Evolutionary conservation across 768 basidiomycete species (phyloP).

Genomic region (Podaxis rugospora): DNA sequence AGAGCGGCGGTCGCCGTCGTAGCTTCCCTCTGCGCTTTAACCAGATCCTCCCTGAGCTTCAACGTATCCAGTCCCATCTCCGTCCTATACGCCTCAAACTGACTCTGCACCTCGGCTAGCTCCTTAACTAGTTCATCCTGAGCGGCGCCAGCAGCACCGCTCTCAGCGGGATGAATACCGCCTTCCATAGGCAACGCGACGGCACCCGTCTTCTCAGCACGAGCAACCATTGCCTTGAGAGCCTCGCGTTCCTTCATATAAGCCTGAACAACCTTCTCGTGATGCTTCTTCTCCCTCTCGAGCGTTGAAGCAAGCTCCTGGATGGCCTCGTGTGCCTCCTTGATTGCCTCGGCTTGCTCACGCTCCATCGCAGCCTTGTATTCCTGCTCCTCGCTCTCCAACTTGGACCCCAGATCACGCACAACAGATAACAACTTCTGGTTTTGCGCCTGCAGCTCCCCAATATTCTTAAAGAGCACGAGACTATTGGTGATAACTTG

Average conservation of each 20-base stretch:
- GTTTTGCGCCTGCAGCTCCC: conserved; percentile 86
- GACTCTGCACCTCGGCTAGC: conserved; percentile 67
- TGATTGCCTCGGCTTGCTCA: conserved; percentile 76
- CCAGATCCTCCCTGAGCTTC: conserved; percentile 67
- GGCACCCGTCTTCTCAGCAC: conserved; percentile 37
- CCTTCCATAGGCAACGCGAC: conserved; percentile 15
- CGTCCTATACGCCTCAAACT: conserved; percentile 74
- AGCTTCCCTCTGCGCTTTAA: conserved; percentile 60
- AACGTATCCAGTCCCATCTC: conserved; percentile 81
- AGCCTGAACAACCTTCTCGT: conserved; percentile 68
- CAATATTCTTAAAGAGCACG: conserved; percentile 79
- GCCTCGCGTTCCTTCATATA: conserved; percentile 88
- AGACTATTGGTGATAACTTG: conserved; percentile 85
- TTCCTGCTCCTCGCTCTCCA: conserved; percentile 83
- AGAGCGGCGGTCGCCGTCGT: conserved; percentile 60
- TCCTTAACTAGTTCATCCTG: conserved; percentile 47
- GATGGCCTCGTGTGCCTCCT: conserved; percentile 87
- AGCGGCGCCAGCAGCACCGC: background rate
- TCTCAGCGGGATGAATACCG: background rate
- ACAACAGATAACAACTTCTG: conserved; percentile 82
- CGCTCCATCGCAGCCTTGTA: conserved; percentile 64
- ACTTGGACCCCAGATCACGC: conserved; percentile 74
- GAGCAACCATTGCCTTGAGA: conserved; percentile 66
- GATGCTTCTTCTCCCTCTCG: conserved; percentile 69
- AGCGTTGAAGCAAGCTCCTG: conserved; percentile 72